Conservation (phyloP, 2,329 filamentous ascomycete genomes). For the Neurospora sp. region DNA sequence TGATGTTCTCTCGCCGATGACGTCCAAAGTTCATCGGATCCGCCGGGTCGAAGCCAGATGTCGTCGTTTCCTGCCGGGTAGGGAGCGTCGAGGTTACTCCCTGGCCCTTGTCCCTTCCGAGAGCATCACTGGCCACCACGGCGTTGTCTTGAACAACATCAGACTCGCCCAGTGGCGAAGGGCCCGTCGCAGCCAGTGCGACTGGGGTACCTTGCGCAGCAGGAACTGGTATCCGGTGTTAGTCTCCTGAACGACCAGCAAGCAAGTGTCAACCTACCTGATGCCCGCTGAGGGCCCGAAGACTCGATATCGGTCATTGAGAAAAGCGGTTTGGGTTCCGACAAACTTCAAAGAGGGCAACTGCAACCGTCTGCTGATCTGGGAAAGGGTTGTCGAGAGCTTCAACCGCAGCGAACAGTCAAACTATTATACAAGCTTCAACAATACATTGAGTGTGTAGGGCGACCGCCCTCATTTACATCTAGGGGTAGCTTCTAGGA, state of each 20-base stretch:
- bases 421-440: neutral
- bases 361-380: neutral
- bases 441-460: neutral
- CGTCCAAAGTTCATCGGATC: conserved; percentile 31
- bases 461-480: neutral
- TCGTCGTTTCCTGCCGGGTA: conserved; percentile 7
- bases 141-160: conserved; percentile 5
- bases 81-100: neutral
- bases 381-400: neutral
- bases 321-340: neutral
- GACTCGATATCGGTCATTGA: neutral
- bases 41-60: conserved; percentile 13
- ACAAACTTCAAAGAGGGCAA: neutral
- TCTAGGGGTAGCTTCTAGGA: neutral
- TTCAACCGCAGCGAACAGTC: neutral
- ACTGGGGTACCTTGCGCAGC: conserved; percentile 6
- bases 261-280: neutral
- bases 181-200: conserved; percentile 2
- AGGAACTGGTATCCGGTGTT: conserved; percentile 3
- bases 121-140: neutral
- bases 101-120: neutral
- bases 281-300: neutral
- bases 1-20: conserved; percentile 30
- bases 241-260: neutral
- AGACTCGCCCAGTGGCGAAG: conserved; percentile 2